Evolutionary conservation across 352 stramenopile genomes (phyloP), one percentile per base, ranked within the genome.

Genomic region (Thalassiosira pacifica): DNA sequence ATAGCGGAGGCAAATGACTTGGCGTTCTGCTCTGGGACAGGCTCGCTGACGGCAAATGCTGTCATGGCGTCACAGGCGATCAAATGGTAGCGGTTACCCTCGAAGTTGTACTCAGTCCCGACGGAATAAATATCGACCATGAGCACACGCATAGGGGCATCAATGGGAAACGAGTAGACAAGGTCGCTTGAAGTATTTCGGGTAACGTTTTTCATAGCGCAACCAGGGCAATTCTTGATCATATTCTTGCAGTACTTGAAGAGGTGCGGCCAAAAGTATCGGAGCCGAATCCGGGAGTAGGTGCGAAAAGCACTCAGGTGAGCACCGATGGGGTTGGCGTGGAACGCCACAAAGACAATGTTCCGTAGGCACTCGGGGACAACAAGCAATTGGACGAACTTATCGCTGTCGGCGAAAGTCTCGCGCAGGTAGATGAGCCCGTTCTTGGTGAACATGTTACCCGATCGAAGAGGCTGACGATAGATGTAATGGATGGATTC

Each of bases 291-390:
- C 10, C 40, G 32, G 11, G n/a, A 27, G 11, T 40, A 69, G 18
- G 66, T 86, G 1, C 60, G 37, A 10, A 24, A 48, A 8, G 24
- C 0, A 29, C 61, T 70, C 0, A 78, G n/a, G 57, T 84, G 77
- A 3, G 37, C 77, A 24, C 29, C 67, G 11, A 79, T 74, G 1
- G 68, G 77, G 29, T 73, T 76, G 29, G 71, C 37, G 45, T 86
- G 73, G 29, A 79, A 86, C 10, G 79, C 69, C 60, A 71, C 57
- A 22, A 83, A 82, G 26, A 87, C 31, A 26, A 79, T 79, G 16
- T 79, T 68, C 11, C 31, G 22, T 18, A 84, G 29, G 0, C 5
- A 13, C n/a, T 10, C 22, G 0, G 77, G 64, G 1, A 84, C 77
- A 29, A 84, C 10, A 1, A n/a, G 52, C 5, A 82, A 34, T 6